A percentile compares a stretch with the other conserved stretches of the same genome.
Conservation (phyloP, 2,329 filamentous ascomycete species). For the Cytospora leucostoma region DNA sequence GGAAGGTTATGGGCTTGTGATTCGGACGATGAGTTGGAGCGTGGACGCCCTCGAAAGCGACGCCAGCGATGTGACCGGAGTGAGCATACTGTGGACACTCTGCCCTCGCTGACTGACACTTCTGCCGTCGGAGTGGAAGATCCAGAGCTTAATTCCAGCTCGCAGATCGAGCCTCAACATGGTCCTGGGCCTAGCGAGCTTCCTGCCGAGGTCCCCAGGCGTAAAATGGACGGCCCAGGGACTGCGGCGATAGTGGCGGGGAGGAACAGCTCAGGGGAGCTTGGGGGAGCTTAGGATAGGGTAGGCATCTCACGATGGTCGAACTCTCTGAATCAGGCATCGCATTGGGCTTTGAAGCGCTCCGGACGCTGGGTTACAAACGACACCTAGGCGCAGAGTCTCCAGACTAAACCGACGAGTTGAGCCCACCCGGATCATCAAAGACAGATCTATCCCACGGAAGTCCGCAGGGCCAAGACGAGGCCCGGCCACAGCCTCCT, state of each 20-base stretch:
- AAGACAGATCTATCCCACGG: not conserved
- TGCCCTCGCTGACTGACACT: not conserved
- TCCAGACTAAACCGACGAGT: constrained; percentile 61
- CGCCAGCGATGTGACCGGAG: not conserved
- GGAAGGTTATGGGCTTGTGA: not conserved
- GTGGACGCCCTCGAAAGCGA: not conserved
- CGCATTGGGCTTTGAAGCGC: constrained; percentile 23
- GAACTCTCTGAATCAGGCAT: too few species aligned
- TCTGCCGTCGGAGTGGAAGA: not conserved
- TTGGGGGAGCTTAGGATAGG: too few species aligned
- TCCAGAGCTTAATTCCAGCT: too few species aligned
- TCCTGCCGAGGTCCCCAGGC: too few species aligned
- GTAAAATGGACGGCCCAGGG: too few species aligned
- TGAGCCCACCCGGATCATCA: constrained; percentile 49
- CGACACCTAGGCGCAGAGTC: constrained; percentile 69
- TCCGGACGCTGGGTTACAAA: constrained; percentile 65
- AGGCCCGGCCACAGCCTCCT: constrained; percentile 35
- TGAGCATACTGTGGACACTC: constrained; percentile 2
- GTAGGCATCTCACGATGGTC: too few species aligned
- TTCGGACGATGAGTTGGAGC: not conserved
- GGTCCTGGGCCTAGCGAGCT: too few species aligned
- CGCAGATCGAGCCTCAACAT: too few species aligned
- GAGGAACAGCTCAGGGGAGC: too few species aligned
- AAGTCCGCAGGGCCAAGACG: constrained; percentile 27
- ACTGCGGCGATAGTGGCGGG: too few species aligned